Evolutionary conservation across 257 asterid genomes (phyloP).

Genomic region (Leonotis leonurus): DNA sequence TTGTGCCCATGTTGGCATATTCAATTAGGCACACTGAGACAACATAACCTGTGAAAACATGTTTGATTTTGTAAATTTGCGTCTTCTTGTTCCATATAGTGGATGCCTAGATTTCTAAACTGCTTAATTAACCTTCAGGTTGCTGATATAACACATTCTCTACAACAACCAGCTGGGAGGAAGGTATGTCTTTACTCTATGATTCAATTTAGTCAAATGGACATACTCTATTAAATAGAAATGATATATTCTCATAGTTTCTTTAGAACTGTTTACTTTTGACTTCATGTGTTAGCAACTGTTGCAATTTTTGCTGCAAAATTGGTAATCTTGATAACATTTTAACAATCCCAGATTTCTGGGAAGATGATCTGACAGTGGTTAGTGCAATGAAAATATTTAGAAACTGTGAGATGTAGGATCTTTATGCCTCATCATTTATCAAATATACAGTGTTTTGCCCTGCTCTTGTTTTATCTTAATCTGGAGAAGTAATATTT

Average conservation of each 20-base stretch:
- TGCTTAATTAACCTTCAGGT: slow-evolving; percentile 40
- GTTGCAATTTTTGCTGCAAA: not conserved
- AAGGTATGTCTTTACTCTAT: slow-evolving; percentile 52
- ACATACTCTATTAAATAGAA: too few species aligned
- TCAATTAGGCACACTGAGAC: not conserved
- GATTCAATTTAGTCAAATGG: not conserved
- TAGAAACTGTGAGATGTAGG: not conserved
- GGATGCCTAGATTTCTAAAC: slow-evolving; percentile 11
- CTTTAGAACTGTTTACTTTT: not conserved
- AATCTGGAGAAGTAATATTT: slow-evolving; percentile 3
- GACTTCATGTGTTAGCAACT: not conserved
- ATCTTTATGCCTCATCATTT: not conserved
- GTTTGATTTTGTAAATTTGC: not conserved
- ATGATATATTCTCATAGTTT: not conserved
- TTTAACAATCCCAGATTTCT: not conserved
- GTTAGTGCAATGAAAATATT: not conserved
- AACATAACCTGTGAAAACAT: not conserved
- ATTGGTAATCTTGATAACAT: slow-evolving; percentile 1
- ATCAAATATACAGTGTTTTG: not conserved
- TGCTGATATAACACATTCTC: slow-evolving; percentile 92
- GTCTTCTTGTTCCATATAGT: not conserved
- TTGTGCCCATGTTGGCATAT: not conserved
- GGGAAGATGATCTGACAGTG: not conserved
- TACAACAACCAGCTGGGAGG: slow-evolving; percentile 98
- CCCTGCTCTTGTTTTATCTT: not conserved